Evolutionary conservation across 495 filamentous ascomycete genomes (phyloP), one percentile per base, ranked within the genome.

Genomic region (Trichocladium antarcticum): DNA sequence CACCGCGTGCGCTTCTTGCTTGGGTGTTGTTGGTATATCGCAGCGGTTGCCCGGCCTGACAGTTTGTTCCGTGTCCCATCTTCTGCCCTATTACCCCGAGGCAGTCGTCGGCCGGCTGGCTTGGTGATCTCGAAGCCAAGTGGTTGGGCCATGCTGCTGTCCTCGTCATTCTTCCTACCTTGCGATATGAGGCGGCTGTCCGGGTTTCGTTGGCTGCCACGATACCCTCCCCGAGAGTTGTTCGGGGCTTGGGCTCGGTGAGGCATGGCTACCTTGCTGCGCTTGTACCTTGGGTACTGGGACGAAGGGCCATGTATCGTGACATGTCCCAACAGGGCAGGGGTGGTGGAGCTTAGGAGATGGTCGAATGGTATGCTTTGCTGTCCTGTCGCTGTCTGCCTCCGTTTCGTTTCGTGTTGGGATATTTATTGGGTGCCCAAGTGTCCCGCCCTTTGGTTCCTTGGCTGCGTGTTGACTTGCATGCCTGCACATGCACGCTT

Each of bases 181-280:
- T 27, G 24, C 24, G 24, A 27, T 27, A 4, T 27, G 24, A 27
- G 24, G 24, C 24, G 24, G 24, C 24, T 4, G 8, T 3, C 8
- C 24, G 4, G 24, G 24, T 32, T 10, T 32, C 31, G 31, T 32
- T 32, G 31, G 12, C 10, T 32, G 3, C 10, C 31, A 14, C 11
- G 31, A 32, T 11, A 14, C 5, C 2, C 31, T 32, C 31, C 4
- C 11, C 5, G 11, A 11, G 17, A 22, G 22, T 8, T 15, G 21
- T 15, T 21, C 10, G 11, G 31, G 36, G 36, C n/a, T 47, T 47
- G 45, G 35, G 45, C 45, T 20, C 35, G 45, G 35, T 31, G 45
- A 38, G 36, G 45, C 45, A 21, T 39, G 35, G 10, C 10, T 16
- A 24, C 22, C n/a, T 38, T 31, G 22, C 12, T 46, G 32, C 32